Evolutionary conservation across 768 basidiomycete species (phyloP), one percentile per base, ranked within the genome.

Genomic region (Cantharellus anzutake): DNA sequence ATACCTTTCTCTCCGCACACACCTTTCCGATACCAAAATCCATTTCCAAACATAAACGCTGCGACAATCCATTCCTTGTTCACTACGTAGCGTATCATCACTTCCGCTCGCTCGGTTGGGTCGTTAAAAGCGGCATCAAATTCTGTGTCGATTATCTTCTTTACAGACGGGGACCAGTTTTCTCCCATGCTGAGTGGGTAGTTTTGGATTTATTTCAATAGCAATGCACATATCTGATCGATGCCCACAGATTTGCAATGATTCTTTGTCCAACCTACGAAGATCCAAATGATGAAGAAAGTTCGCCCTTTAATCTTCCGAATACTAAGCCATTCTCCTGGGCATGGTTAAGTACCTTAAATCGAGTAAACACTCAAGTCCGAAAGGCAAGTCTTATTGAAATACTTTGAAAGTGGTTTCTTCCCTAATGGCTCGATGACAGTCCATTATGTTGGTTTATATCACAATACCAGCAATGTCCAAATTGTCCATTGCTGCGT

Each of bases 281-380:
- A 73, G 86, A 93, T 65, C 77, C 80, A 0, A 72, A 74, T 56
- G 93, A 97, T 68, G 78, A 78, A 61, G 71, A 74, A 34, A 68
- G 74, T 0, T 90, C 86, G 2, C 78, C 80, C 0, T 79, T 83
- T 64, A 69, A 76, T 34, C 73, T 87, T 2, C 78, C 78, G 61
- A 86, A 88, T 59, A 71, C 78, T 2, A 71, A 77, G 20, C 86
- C 86, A 2, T 86, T 88, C 66, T 74, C 83, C 5, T 99, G 96
- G 96, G 79, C 87, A 7, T 97, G 92, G 93, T 77, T 99, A 38
- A 91, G 89, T 70, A 99, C 96, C 1, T 79, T 99, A 62, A 98
- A 96, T 68, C 81, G 96, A 42, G 94, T 97, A 7, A 97, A 94
- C 69, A 83, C 89, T 0, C 91, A 96, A 68, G 94, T 98, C 3